Evolutionary conservation across 1,139 yeast genomes (phyloP).

Genomic region (Tardiomyces blankii): DNA sequence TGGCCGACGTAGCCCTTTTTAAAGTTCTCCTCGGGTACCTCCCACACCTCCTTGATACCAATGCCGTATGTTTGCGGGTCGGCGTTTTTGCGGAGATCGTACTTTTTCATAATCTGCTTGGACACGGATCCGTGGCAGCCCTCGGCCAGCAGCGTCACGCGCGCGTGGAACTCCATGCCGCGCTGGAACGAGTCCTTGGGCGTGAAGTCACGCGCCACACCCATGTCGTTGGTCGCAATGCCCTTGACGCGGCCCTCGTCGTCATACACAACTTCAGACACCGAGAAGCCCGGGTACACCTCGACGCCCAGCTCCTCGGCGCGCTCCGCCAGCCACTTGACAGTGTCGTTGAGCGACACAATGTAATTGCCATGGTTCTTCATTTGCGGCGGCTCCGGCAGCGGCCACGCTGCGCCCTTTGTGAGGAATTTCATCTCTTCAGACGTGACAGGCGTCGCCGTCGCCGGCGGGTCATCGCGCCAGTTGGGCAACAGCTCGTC

Average conservation of each 20-base stretch:
- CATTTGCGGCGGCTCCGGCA: conserved; percentile 95
- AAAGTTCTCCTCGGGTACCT: conserved; percentile 77
- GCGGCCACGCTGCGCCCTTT: conserved; percentile 42
- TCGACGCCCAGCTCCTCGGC: conserved; percentile 95
- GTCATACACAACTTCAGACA: conserved; percentile 64
- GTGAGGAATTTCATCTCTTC: conserved; percentile 70
- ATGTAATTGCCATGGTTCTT: conserved; percentile 73
- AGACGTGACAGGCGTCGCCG: conserved; percentile 59
- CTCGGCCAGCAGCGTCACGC: conserved; percentile 81
- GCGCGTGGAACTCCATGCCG: conserved; percentile 94
- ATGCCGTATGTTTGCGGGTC: conserved; percentile 88
- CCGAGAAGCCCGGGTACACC: conserved; percentile 83
- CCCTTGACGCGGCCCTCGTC: conserved; percentile 61
- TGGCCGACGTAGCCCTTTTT: conserved; percentile 77
- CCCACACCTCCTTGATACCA: conserved; percentile 96
- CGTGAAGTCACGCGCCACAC: conserved; percentile 58
- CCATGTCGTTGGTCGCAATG: conserved; percentile 90
- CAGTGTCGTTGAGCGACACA: conserved; percentile 73
- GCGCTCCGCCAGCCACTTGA: conserved; percentile 67
- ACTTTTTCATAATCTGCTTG: conserved; percentile 63
- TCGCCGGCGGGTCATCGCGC: conserved; percentile 50
- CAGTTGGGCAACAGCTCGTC: conserved; percentile 71
- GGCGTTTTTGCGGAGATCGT: conserved; percentile 49
- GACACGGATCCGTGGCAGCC: conserved; percentile 95
- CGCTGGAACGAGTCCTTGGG: conserved; percentile 80